A percentile compares a stretch with the other conserved stretches of the same genome.
Conservation (phyloP, 805 yeast species). For the Kuraishia piskuri region DNA sequence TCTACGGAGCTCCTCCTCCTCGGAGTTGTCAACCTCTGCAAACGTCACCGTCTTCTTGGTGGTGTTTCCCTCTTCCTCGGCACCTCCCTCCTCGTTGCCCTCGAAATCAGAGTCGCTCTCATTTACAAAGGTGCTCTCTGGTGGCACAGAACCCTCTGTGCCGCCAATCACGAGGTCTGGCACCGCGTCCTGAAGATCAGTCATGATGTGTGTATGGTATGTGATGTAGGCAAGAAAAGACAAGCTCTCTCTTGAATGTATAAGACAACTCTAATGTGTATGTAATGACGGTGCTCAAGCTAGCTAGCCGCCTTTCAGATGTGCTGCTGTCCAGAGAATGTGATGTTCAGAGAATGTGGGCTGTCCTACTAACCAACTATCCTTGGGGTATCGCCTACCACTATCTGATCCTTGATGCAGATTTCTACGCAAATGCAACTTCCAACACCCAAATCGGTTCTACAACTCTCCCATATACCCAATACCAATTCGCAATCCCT, state of each 20-base stretch:
- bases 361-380: too few species aligned
- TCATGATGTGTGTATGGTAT: neutral
- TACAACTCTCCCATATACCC: neutral
- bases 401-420: too few species aligned
- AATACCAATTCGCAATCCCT: too few species aligned
- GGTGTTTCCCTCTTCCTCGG: constrained; percentile 27
- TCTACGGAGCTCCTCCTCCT: constrained; percentile 64
- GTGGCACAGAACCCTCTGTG: constrained; percentile 20
- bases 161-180: constrained; percentile 78
- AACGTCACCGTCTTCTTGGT: constrained; percentile 74
- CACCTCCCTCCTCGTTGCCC: constrained; percentile 23
- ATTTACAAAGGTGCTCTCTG: constrained; percentile 23
- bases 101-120: constrained; percentile 18
- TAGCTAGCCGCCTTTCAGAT: too few species aligned
- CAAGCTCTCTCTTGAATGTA: too few species aligned
- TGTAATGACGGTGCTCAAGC: neutral
- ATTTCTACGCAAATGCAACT: neutral
- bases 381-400: too few species aligned
- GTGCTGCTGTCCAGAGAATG: too few species aligned
- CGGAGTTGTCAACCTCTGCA: constrained; percentile 57
- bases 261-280: too few species aligned
- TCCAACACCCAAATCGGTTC: too few species aligned
- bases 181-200: constrained; percentile 71
- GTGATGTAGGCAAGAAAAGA: too few species aligned
- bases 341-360: too few species aligned